Conservation (phyloP, 2,329 filamentous ascomycete species). For the Colletotrichum liaoningense region DNA sequence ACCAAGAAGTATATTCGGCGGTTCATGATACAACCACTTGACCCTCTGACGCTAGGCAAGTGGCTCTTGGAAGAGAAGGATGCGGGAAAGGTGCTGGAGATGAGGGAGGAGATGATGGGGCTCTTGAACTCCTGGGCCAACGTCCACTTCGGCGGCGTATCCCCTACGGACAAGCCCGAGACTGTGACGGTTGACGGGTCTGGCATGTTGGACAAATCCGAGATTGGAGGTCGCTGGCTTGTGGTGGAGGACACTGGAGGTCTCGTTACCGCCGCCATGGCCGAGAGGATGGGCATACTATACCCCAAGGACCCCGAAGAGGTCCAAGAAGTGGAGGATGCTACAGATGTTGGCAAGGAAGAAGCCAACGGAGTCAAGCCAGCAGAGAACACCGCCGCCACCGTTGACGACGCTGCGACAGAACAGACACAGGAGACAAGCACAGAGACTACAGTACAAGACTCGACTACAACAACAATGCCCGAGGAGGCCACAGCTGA, state of each 20-base stretch:
- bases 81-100: slow-evolving; percentile 51
- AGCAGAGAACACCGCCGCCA: not conserved
- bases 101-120: slow-evolving; percentile 55
- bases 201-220: slow-evolving; percentile 77
- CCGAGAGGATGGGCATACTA: slow-evolving; percentile 88
- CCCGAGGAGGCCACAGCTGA: slow-evolving; percentile 8
- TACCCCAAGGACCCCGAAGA: slow-evolving; percentile 55
- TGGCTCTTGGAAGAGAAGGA: slow-evolving; percentile 72
- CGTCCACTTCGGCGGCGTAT: slow-evolving; percentile 75
- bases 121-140: slow-evolving; percentile 91
- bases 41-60: slow-evolving; percentile 79
- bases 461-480: not conserved
- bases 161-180: slow-evolving; percentile 41
- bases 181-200: slow-evolving; percentile 53
- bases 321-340: slow-evolving; percentile 43
- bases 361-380: slow-evolving; percentile 16
- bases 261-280: slow-evolving; percentile 83
- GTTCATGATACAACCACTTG: slow-evolving; percentile 87
- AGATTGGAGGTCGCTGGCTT: slow-evolving; percentile 71
- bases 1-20: slow-evolving; percentile 91
- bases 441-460: not conserved
- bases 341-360: slow-evolving; percentile 30
- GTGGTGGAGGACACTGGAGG: slow-evolving; percentile 90
- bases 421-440: not conserved
- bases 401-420: not conserved